Evolutionary conservation across 805 yeast species (phyloP), one percentile per base, ranked within the genome.

Genomic region (Lipomyces starkeyi): DNA sequence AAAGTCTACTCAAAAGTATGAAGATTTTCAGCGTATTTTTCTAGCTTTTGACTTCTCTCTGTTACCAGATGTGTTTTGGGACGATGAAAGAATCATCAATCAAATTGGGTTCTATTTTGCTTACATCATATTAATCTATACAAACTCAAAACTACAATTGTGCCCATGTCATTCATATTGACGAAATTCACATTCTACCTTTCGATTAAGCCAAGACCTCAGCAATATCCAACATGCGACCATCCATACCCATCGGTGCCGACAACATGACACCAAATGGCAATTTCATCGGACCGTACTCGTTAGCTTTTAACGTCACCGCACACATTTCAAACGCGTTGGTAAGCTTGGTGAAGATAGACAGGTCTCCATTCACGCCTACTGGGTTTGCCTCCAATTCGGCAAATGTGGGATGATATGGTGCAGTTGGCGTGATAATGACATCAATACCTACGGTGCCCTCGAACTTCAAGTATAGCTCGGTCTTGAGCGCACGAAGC

Each of bases 211-310:
- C 63, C 27, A 69, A 40, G 7, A 58, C 11, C 52, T 62, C 63
- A 4, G 72, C 72, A 40, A 69, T 69, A 40, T 69, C 72, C 54
- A 69, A 53, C 64, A 69, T 52, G 2, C 72, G 64, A 27, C 68
- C 70, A 43, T 69, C 72, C 71, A 69, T 63, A 14, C 72, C 72
- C 68, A 67, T 63, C 4, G 72, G 72, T 20, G 68, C 72, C 20
- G 67, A 49, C 14, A 67, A 22, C 71, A 69, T 60, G 17, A 47
- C 66, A n/a, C 69, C 64, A 54, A 67, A 67, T 11, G 68, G 66
- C 32, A 59, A 29, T 29, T 49, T 53, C 14, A 20, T 25, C 35
- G 67, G 62, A 2, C 61, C 65, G 29, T 49, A 17, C 13, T 60
- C 61, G 13, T 60, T 60, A 13, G 64, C 64, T 32, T 61, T 58